These are phyloP conservation scores for Chalciporus chontae DNA, from an alignment of 768 basidiomycete genomes.

Conservation along the genomic window DNA sequence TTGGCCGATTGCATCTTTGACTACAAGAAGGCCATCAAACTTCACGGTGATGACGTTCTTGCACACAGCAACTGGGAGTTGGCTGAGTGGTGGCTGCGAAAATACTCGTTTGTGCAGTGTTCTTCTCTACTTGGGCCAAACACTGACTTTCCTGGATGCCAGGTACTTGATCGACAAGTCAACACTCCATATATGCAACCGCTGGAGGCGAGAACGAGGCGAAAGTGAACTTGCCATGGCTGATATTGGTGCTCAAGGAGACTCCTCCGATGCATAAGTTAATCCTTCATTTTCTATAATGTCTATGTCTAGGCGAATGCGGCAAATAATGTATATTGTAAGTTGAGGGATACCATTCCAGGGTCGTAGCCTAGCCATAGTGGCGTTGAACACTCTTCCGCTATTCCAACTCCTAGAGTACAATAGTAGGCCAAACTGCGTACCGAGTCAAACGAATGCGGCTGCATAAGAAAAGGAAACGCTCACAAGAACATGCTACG, in stretches of 20 bases:
- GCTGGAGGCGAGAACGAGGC: conserved; percentile 85
- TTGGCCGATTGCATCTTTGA: conserved; percentile 78
- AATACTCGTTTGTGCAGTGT: conserved; percentile 58
- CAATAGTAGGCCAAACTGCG: too few relatives aligned
- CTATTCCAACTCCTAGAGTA: too few relatives aligned
- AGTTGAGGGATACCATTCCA: background rate
- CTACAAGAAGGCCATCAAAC: conserved; percentile 60
- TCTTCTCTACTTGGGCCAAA: background rate
- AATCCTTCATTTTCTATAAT: conserved; percentile 6
- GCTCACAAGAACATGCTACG: background rate
- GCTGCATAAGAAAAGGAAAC: background rate
- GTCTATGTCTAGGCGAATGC: background rate
- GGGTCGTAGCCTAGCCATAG: background rate
- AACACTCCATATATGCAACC: conserved; percentile 69
- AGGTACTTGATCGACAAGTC: conserved; percentile 79
- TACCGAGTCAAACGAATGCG: background rate
- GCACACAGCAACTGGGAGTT: conserved; percentile 90
- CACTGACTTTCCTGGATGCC: conserved; percentile 2
- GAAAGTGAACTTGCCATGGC: conserved; percentile 63
- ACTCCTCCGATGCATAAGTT: conserved; percentile 25
- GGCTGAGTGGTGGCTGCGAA: conserved; percentile 73
- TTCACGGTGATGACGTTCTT: conserved; percentile 92
- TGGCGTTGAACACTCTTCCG: too few relatives aligned
- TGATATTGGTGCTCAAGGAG: conserved; percentile 44
- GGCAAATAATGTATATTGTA: conserved; percentile 13